Evolutionary conservation across 805 yeast genomes (phyloP).

Genomic region (Cephaloascus albidus): DNA sequence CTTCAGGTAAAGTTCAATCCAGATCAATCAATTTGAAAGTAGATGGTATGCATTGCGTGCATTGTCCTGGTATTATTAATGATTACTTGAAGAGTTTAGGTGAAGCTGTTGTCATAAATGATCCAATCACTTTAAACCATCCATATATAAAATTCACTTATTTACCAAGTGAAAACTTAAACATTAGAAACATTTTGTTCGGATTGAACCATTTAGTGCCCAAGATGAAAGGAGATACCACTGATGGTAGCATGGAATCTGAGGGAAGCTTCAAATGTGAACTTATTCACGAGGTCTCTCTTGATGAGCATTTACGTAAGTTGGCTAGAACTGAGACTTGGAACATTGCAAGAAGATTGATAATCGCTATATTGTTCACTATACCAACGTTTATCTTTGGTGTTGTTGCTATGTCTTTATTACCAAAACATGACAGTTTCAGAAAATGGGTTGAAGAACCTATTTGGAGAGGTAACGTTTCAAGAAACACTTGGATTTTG

Average conservation of each 20-base stretch:
- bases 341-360: conserved; percentile 34
- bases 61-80: conserved; percentile 54
- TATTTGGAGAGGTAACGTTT: conserved; percentile 51
- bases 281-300: conserved; percentile 42
- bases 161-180: conserved; percentile 42
- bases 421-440: conserved; percentile 30
- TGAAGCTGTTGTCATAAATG: conserved; percentile 44
- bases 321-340: conserved; percentile 40
- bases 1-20: conserved; percentile 36
- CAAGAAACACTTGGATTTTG: conserved; percentile 57
- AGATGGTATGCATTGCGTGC: conserved; percentile 61
- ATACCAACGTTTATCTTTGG: conserved; percentile 66
- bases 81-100: conserved; percentile 43
- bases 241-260: conserved; percentile 1
- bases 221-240: conserved; percentile 4
- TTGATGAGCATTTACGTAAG: conserved; percentile 54
- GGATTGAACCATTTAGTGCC: conserved; percentile 37
- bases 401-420: conserved; percentile 57
- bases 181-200: conserved; percentile 45
- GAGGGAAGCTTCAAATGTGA: conserved; percentile 35
- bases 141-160: conserved; percentile 61
- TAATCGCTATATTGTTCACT: conserved; percentile 42
- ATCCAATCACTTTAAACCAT: conserved; percentile 41
- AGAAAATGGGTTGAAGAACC: conserved; percentile 52
- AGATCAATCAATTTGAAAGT: conserved; percentile 50